Evolutionary conservation across 2,329 filamentous ascomycete genomes (phyloP), one percentile per base, ranked within the genome.

Genomic region (Verticillium dahliae): DNA sequence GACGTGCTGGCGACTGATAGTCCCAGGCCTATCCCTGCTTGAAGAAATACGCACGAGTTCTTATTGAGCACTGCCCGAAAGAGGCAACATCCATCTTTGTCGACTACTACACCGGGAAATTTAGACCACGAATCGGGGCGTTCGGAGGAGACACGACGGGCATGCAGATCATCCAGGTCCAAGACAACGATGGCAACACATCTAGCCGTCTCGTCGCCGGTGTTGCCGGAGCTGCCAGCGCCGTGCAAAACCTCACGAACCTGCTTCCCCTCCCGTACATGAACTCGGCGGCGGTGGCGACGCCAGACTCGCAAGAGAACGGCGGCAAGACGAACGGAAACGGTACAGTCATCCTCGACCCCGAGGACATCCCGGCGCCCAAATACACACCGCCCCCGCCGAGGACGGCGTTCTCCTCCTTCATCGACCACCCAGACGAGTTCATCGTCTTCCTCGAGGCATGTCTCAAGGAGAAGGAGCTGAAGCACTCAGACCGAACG

Each of bases 361-460:
- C 82, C 63, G 72, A 86, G 55, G 73, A 79, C 58, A 69, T 74
- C 35, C 70, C 77, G 0, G 69, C 75, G 4, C 78, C 79, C 4
- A 82, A 85, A 65, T 99, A 99, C 74, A 86, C 85, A 5, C 82
- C 90, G 2, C 94, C 95, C 0, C 90, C 89, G 62, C 94, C 95
- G 5, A 82, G 94, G 63, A 92, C 89, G 1, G 94, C 95, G 0
- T 99, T 99, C 69, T 97, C 95, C 1, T 94, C 91, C 0, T 99
- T 99, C 70, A 93, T 99, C 63, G 94, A 97, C 69, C 93, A 97
- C 71, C 85, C 95, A 0, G 86, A 93, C 62, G 88, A 97, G 70
- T 98, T 99, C 68, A 94, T 98, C 65, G 80, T 87, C 15, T 99
- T 99, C 71, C 81, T 99, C 0, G 94, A 99, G 75, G 92, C 92